Evolutionary conservation across 2,329 filamentous ascomycete species (phyloP), one percentile per base, ranked within the genome.

Genomic region (Fusarium sp.): DNA sequence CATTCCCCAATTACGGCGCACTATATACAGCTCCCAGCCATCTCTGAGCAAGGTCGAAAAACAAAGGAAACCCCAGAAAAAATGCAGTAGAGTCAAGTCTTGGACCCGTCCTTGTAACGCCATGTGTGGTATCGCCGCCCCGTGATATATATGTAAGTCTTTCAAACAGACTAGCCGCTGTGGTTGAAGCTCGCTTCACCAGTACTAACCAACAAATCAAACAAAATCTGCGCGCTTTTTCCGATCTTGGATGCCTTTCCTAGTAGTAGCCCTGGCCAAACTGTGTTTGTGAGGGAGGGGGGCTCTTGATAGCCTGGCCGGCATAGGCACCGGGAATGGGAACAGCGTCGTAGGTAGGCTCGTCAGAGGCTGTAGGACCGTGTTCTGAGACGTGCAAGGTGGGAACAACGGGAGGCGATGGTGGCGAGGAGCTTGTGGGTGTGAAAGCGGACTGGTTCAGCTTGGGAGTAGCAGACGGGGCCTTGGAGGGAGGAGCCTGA

Each of bases 301-400:
- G 82, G 69, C 79, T 84, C 75, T 79, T 82, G 52, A 86, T 67
- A 6, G 80, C 80, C 54, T 80, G 80, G 43, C 82, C 83, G 7
- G 83, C 80, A 72, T 97, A 97, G 0, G 93, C 91, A 6, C 90
- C 91, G 0, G 94, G 94, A 57, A 97, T 97, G 1, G 93, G 92
- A 29, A 97, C 94, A 19, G 89, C 80, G 11, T 88, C 93, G 75
- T 97, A 97, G 44, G 88, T 86, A 68, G 90, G 86, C 82, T 97
- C 94, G 43, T 93, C 90, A 1, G 90, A 88, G 9, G 90, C 90
- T 23, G 87, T 84, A 10, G 83, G 84, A 15, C 88, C 87, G 66
- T 92, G 90, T 45, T 88, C 81, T 65, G 88, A 83, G 55, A 82
- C 70, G 49, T 79, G 80, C 67, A 82, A 80, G 45, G 75, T 71